A percentile compares a stretch with the other conserved stretches of the same genome.
Conservation (phyloP, 192 early-diverging fungal species). For the Podila clonocystis region DNA sequence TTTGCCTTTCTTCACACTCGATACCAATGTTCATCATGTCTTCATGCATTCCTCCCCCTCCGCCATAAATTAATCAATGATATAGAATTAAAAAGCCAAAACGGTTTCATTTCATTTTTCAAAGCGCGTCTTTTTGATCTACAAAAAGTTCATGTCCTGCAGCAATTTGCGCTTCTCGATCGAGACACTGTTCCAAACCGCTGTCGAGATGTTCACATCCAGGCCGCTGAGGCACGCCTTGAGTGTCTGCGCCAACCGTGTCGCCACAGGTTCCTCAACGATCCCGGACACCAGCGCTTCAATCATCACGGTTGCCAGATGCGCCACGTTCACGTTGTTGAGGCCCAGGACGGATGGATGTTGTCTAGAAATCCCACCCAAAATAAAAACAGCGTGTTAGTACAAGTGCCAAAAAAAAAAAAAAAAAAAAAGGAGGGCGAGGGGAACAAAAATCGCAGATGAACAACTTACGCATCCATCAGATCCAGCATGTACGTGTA, state of each 20-base stretch:
- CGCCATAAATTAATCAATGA: too few relatives aligned
- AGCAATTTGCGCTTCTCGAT: conserved; percentile 56
- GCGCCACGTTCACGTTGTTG: conserved; percentile 69
- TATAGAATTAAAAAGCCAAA: neutral
- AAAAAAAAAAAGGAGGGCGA: neutral
- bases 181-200: conserved; percentile 61
- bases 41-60: too few relatives aligned
- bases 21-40: neutral
- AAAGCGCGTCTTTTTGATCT: neutral
- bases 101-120: neutral
- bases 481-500: conserved; percentile 84
- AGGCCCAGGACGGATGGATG: conserved; percentile 70
- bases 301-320: conserved; percentile 68
- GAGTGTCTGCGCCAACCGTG: conserved; percentile 55
- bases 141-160: conserved; percentile 38
- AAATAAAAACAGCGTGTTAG: neutral
- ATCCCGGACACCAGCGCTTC: conserved; percentile 64
- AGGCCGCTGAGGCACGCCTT: conserved; percentile 56
- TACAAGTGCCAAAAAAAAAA: neutral
- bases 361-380: conserved; percentile 45
- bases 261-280: conserved; percentile 33
- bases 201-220: conserved; percentile 45
- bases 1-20: neutral
- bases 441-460: neutral
- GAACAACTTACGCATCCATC: conserved; percentile 61